These are phyloP conservation scores for Blastobotrys mokoenaii DNA, from an alignment of 805 yeast genomes.

Conservation along the genomic window DNA sequence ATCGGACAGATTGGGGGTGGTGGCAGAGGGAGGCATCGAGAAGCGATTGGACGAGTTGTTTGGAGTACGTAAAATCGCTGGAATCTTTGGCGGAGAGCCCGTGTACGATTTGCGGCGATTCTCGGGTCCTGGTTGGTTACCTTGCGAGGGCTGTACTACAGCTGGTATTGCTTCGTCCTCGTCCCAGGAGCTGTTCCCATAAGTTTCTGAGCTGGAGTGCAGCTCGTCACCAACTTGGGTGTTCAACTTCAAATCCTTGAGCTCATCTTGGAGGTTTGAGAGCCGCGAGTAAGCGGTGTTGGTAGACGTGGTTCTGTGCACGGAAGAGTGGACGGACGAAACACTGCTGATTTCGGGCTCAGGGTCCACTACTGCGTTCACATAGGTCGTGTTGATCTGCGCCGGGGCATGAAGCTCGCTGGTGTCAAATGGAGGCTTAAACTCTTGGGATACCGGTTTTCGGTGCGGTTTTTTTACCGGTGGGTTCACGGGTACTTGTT, in stretches of 20 bases:
- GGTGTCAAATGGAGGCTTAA: neutral
- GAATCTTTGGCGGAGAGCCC: no score
- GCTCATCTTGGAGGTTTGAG: constrained; percentile 1
- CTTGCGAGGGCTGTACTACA: neutral
- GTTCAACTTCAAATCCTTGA: neutral
- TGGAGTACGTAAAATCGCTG: no score
- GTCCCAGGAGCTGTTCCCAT: neutral
- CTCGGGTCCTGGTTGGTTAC: no score
- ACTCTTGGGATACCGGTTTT: neutral
- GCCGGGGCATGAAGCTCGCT: neutral
- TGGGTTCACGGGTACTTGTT: neutral
- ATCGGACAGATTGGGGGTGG: neutral
- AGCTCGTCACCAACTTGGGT: neutral
- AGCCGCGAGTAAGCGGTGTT: constrained; percentile 7
- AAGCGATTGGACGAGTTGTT: no score
- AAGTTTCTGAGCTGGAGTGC: neutral
- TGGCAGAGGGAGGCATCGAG: neutral
- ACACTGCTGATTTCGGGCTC: neutral
- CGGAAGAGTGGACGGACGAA: constrained; percentile 4
- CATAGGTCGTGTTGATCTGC: neutral
- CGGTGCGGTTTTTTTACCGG: neutral
- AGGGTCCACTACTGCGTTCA: neutral
- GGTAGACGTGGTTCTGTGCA: constrained; percentile 7
- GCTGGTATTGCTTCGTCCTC: neutral
- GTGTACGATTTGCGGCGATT: no score